These are phyloP conservation scores for Backusella tarrabulga DNA, from an alignment of 192 early-diverging fungal species.

Conservation along the genomic window DNA sequence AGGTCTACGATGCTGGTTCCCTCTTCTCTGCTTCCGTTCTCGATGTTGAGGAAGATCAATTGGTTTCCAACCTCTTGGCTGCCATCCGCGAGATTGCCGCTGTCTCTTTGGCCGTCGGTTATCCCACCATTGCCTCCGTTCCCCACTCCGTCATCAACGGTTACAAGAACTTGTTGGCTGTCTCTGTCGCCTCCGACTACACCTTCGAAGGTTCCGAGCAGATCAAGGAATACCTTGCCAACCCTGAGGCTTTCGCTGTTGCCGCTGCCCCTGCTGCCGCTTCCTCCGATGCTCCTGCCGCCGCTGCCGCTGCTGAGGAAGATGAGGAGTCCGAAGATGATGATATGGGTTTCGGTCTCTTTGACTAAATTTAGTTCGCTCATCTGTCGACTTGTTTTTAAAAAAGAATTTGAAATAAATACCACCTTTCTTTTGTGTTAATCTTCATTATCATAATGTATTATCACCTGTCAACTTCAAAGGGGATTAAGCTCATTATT, in stretches of 20 bases:
- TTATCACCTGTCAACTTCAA: no score
- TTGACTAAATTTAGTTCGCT: slow-evolving; percentile 35
- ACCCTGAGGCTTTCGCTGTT: slow-evolving; percentile 86
- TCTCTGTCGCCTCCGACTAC: slow-evolving; percentile 90
- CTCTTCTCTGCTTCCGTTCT: slow-evolving; percentile 86
- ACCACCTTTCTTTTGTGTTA: not conserved
- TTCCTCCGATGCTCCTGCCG: not conserved
- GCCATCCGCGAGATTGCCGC: slow-evolving; percentile 73
- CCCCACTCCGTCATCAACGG: slow-evolving; percentile 96
- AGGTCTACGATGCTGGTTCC: slow-evolving; percentile 92
- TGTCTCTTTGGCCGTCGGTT: slow-evolving; percentile 80
- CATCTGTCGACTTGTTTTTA: slow-evolving; percentile 36
- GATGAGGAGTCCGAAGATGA: slow-evolving; percentile 18
- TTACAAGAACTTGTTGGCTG: slow-evolving; percentile 95
- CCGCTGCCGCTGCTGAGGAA: slow-evolving; percentile 2
- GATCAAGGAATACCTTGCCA: slow-evolving; percentile 93
- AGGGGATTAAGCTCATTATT: no score
- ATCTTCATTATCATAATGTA: not conserved
- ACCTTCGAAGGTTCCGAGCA: slow-evolving; percentile 86
- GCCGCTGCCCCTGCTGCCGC: slow-evolving; percentile 58
- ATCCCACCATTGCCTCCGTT: slow-evolving; percentile 81
- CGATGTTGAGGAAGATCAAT: slow-evolving; percentile 82
- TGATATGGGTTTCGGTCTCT: slow-evolving; percentile 36
- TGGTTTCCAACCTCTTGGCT: slow-evolving; percentile 65
- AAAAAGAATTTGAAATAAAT: not conserved